Percentiles rank a stretch among this genome's conserved stretches.
phyloP scores from a whole-genome alignment of 2,329 filamentous ascomycete species.

The Trichoderma asperellum region DNA sequence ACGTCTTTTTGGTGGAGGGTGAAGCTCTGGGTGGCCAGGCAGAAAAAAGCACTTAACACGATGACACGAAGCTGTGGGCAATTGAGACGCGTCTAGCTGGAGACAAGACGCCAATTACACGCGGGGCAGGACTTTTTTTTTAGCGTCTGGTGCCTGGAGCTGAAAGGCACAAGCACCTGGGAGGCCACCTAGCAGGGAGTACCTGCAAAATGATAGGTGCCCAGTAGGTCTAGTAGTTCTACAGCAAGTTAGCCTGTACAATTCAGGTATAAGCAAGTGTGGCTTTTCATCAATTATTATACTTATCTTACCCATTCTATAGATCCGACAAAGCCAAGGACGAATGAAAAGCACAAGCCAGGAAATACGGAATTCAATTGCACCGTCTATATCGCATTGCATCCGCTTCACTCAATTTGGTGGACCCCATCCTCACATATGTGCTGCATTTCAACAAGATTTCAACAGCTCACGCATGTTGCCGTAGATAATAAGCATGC shows the following conservation, averaged over 20 bases:
- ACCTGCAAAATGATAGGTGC: background rate
- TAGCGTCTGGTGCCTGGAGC: constrained; percentile 1
- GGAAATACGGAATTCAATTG: background rate
- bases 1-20: constrained; percentile 16
- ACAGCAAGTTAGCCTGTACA: background rate
- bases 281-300: background rate
- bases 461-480: background rate
- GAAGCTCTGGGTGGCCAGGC: constrained; percentile 24
- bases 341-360: background rate
- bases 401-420: constrained; percentile 23
- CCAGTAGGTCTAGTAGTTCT: background rate
- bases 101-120: constrained; percentile 41
- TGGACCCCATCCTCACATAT: constrained; percentile 14
- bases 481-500: background rate
- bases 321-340: background rate
- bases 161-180: background rate
- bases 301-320: too few relatives aligned
- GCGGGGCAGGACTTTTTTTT: constrained; percentile 33
- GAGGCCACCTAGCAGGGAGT: background rate
- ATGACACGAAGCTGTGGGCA: constrained; percentile 21
- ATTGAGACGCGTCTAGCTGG: constrained; percentile 28
- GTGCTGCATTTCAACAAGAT: background rate
- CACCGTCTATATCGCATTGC: constrained; percentile 1
- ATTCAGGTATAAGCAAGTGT: background rate
- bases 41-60: constrained; percentile 31